Percentiles rank a stretch among this genome's conserved stretches.
These are phyloP conservation scores for Eleusine indica DNA, from an alignment of 176 grass and related monocot genomes.

Conservation along the genomic window DNA sequence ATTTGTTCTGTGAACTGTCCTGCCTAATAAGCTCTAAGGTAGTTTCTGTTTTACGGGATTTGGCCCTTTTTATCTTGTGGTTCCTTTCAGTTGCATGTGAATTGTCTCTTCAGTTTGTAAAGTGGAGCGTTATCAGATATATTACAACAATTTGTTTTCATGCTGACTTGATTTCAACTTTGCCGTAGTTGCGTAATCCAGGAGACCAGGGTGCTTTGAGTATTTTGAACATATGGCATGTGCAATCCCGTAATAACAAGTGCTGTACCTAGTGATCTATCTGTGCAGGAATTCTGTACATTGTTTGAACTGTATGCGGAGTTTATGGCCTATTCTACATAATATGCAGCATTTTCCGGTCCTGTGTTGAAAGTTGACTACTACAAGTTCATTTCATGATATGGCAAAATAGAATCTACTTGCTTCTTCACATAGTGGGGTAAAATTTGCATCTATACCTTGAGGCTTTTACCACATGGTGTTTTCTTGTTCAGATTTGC, in stretches of 20 bases:
- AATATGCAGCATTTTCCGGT: background rate
- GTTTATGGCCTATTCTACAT: background rate
- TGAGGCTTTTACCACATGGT: background rate
- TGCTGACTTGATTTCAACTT: conserved; percentile 18
- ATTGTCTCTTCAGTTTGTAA: background rate
- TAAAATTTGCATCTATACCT: conserved; percentile 31
- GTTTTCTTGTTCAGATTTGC: background rate
- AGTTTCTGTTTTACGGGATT: conserved; percentile 4
- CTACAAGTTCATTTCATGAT: background rate
- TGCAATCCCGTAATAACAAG: too few relatives aligned
- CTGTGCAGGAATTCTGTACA: too few relatives aligned
- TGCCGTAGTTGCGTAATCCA: background rate
- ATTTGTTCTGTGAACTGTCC: conserved; percentile 18
- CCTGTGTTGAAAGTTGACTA: too few relatives aligned
- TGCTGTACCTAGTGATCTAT: too few relatives aligned
- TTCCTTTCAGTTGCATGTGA: too few relatives aligned
- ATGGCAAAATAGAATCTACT: conserved; percentile 31
- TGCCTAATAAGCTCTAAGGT: conserved; percentile 18
- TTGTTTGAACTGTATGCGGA: background rate
- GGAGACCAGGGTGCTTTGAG: background rate
- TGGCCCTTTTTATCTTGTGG: background rate
- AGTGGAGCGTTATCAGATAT: background rate
- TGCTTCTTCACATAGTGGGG: conserved; percentile 23
- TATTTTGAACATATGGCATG: too few relatives aligned
- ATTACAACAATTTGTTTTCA: background rate